A percentile compares a stretch with the other conserved stretches of the same genome.
Conservation (phyloP, 305 asterid species). For the Fraxinus paxiana region DNA sequence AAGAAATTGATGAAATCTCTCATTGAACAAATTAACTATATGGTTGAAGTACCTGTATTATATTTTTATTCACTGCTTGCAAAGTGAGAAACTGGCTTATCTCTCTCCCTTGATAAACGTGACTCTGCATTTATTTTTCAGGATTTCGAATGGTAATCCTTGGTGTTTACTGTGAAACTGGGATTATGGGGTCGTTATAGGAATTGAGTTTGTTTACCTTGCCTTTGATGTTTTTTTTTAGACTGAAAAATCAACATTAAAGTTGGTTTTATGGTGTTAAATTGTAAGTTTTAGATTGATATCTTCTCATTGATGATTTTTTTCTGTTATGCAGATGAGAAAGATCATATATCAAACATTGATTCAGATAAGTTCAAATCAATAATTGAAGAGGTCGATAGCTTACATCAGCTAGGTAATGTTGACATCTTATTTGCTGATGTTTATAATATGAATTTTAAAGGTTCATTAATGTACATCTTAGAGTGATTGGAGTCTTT, state of each 20-base stretch:
- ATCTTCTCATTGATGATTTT: background rate
- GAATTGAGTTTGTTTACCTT: background rate
- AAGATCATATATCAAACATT: constrained; percentile 59
- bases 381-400: constrained; percentile 72
- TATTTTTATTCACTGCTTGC: background rate
- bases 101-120: background rate
- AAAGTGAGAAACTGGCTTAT: background rate
- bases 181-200: background rate
- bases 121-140: background rate
- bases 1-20: background rate
- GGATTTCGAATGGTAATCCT: background rate
- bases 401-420: constrained; percentile 75
- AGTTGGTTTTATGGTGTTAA: background rate
- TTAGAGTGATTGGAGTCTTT: background rate
- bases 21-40: background rate
- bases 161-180: background rate
- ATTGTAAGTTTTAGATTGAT: background rate
- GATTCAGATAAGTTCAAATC: constrained; percentile 64
- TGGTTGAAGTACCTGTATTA: background rate
- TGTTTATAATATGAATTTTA: background rate
- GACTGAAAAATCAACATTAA: background rate
- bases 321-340: constrained; percentile 55
- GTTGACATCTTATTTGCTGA: background rate
- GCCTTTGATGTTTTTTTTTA: background rate
- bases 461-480: background rate